Conservation (phyloP, 2,329 filamentous ascomycete genomes). For the Capronia coronata region DNA sequence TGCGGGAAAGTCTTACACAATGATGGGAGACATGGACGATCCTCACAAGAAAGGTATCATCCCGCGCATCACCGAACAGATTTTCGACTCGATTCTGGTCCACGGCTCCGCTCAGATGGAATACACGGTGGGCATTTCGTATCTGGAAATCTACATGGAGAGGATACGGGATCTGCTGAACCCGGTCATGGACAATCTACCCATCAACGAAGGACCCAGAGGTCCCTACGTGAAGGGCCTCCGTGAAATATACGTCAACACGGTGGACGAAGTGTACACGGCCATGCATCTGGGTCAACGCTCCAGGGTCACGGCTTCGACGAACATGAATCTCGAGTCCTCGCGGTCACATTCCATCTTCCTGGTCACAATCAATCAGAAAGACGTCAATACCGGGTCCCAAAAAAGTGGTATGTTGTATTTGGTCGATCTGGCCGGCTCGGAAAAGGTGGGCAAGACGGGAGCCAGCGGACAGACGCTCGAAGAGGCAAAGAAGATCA, state of each 20-base stretch:
- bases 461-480: slow-evolving; percentile 94
- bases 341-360: slow-evolving; percentile 98
- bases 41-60: slow-evolving; percentile 85
- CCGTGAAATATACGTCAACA: slow-evolving; percentile 90
- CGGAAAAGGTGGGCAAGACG: slow-evolving; percentile 97
- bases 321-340: slow-evolving; percentile 99
- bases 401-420: slow-evolving; percentile 95
- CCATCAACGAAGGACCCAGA: slow-evolving; percentile 95
- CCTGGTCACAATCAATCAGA: slow-evolving; percentile 92
- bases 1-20: slow-evolving; percentile 97
- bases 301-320: slow-evolving; percentile 84
- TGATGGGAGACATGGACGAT: slow-evolving; percentile 97
- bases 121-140: slow-evolving; percentile 96
- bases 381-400: slow-evolving; percentile 93
- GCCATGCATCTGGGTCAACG: slow-evolving; percentile 90
- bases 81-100: slow-evolving; percentile 88
- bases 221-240: slow-evolving; percentile 96
- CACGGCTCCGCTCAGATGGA: slow-evolving; percentile 82
- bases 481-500: slow-evolving; percentile 99
- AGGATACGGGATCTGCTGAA: slow-evolving; percentile 87
- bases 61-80: slow-evolving; percentile 93
- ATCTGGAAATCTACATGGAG: slow-evolving; percentile 99
- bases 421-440: slow-evolving; percentile 95
- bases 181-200: slow-evolving; percentile 91
- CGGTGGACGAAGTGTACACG: slow-evolving; percentile 91